Base-by-base conservation (phyloP, 73 alveolate genomes). In the Tetrahymena malaccensis region DNA sequence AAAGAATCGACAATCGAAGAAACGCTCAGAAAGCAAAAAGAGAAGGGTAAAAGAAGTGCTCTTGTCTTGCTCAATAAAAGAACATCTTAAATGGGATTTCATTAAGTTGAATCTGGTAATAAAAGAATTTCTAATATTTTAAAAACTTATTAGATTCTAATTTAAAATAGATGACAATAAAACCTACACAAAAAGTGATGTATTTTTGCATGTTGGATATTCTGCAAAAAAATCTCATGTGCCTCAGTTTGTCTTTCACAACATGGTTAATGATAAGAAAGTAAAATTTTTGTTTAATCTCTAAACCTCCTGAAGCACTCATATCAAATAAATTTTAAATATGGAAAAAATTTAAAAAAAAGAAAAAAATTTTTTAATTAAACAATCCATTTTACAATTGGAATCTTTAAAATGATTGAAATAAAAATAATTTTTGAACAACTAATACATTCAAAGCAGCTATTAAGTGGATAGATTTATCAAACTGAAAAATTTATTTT, bases 131-230 rank as follows among this genome's bases (percentile, higher is more conserved):
- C 85, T 10, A 83, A 94, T 34, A 0, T 40, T 40, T 40, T 40
- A 7, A 84, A 56, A 83, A 94, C 21, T 58, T 35, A 35, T 50
- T 50, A 43, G 44, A 83, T 37, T 25, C 35, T 7, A 56, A 56
- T 83, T 94, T 94, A 19, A 94, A 37, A 37, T 19, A 94, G 85
- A 94, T 1, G 93, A 94, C 34, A 43, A 94, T 35, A 84, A 94
- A 85, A 94, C 96, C 40, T 85, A 85, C 38, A 94, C 93, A 94
- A 85, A 85, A 43, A 94, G 93, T 94, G 96, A 85, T 17, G 96
- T 85, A 37, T 94, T 94, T 94, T 94, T 85, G 31, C 96, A 94
- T 94, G 96, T 94, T 4, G 96, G 96, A 31, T 94, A 38, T 94
- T 94, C 96, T 19, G 96, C 96, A 16, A 94, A 94, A 89, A 94